Evolutionary conservation across 345 rosid genomes (phyloP), one percentile per base, ranked within the genome.

Genomic region (Noccaea caerulescens): DNA sequence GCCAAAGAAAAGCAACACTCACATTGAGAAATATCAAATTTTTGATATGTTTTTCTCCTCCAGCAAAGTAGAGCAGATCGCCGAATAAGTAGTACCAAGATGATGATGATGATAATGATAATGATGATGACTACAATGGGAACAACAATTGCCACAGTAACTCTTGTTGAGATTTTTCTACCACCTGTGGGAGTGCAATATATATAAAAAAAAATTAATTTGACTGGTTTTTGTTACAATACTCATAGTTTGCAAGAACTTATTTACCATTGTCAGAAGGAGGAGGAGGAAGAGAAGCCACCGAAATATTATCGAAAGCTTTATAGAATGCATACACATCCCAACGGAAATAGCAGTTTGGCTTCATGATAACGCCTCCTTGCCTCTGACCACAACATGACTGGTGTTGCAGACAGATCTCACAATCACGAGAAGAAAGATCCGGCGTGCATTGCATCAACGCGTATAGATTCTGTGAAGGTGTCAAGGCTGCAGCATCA

Each of bases 361-460:
- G 77, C 16, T 2, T 23, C 11, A 1, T 4, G 16, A 55, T 39
- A 1, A 38, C 0, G 23, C 68, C 59, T 1, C 20, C 49, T 65
- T 36, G 47, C 36, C n/a, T 65, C 36, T 34, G 41, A 23, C 53
- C 3, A 18, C 77, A 70, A 9, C 70, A 75, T 38, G 16, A 38
- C 39, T 34, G 33, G 2, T 11, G 62, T 1, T 13, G 38, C 0
- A 34, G 38, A 34, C 38, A 34, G 0, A 0, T 34, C 0, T 34
- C 38, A 34, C 38, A 79, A 12, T 65, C 76, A 14, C 13, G 0
- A 55, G 13, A 37, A 3, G 79, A 79, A 11, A 79, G 6, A 71
- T 74, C 82, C 34, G 82, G 79, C 7, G 70, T 69, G 51, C 82
- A 79, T 30, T 58, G 49, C 82, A 79, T 60, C 6, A 66, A 14